Conservation (phyloP, 1,284 basidiomycete genomes). For the Puccinia triticina region DNA sequence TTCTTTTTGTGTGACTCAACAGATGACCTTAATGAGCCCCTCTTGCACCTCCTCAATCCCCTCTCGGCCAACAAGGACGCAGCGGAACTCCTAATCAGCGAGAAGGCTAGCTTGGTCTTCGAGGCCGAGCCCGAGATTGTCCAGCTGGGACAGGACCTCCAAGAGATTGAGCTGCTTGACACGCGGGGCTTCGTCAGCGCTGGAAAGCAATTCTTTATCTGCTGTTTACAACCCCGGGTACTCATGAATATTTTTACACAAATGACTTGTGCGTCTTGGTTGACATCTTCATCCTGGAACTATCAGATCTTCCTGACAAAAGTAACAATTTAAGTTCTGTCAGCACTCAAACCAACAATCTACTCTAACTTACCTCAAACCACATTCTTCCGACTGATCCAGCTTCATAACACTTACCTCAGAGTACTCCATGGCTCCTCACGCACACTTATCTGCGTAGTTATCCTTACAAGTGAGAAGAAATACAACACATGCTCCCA, state of each 20-base stretch:
- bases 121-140: conserved; percentile 56
- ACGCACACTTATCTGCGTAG: conserved; percentile 86
- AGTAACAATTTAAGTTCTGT: conserved; percentile 75
- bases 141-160: conserved; percentile 55
- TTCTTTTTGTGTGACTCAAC: neutral
- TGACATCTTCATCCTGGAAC: conserved; percentile 91
- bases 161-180: conserved; percentile 55
- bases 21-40: conserved; percentile 57
- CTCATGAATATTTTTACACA: conserved; percentile 95
- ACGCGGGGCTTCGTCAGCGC: conserved; percentile 55
- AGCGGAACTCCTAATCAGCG: conserved; percentile 26
- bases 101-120: conserved; percentile 56
- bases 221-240: conserved; percentile 88
- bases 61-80: conserved; percentile 25
- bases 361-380: conserved; percentile 24
- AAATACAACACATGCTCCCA: conserved; percentile 82
- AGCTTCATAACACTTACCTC: conserved; percentile 95
- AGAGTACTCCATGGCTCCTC: conserved; percentile 89
- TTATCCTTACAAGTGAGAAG: conserved; percentile 84
- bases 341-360: neutral
- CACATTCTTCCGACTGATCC: conserved; percentile 22
- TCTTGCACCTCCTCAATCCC: conserved; percentile 54
- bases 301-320: conserved; percentile 87
- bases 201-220: conserved; percentile 74
- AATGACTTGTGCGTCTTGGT: conserved; percentile 95